phyloP scores from a whole-genome alignment of 2,329 filamentous ascomycete genomes.

The Tolypocladium ophioglossoides region DNA sequence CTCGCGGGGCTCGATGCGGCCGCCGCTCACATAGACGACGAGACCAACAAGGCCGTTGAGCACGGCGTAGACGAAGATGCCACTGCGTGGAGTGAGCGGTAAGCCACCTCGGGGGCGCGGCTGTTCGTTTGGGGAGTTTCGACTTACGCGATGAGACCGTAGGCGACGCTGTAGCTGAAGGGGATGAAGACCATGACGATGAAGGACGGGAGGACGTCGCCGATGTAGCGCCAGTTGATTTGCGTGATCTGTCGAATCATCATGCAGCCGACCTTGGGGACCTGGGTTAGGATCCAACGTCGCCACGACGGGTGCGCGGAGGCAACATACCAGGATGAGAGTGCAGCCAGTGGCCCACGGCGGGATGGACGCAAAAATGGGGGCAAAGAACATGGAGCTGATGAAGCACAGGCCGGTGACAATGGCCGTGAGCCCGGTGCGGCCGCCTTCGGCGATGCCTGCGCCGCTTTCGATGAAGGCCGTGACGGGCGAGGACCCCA shows the following conservation, averaged over 20 bases:
- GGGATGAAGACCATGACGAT: slow-evolving; percentile 66
- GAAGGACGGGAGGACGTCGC: slow-evolving; percentile 66
- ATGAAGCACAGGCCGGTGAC: slow-evolving; percentile 60
- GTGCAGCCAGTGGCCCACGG: slow-evolving; percentile 71
- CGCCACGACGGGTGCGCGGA: accelerated
- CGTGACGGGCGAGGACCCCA: slow-evolving; percentile 62
- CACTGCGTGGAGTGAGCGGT: slow-evolving; percentile 20
- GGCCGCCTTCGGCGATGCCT: slow-evolving; percentile 64
- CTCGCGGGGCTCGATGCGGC: slow-evolving; percentile 34
- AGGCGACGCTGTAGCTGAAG: slow-evolving; percentile 69
- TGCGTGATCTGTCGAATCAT: slow-evolving; percentile 68
- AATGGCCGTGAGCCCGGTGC: slow-evolving; percentile 62
- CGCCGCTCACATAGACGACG: slow-evolving; percentile 31
- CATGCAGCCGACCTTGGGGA: slow-evolving; percentile 53
- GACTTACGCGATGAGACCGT: slow-evolving; percentile 60
- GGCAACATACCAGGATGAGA: slow-evolving; percentile 47
- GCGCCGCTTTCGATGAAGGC: slow-evolving; percentile 68
- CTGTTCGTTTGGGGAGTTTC: not conserved
- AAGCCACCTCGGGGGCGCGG: not conserved
- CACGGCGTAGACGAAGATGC: slow-evolving; percentile 42
- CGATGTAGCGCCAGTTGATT: slow-evolving; percentile 69
- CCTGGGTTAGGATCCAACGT: not conserved
- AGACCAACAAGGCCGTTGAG: slow-evolving; percentile 37
- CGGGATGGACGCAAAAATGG: slow-evolving; percentile 66
- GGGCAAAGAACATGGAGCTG: slow-evolving; percentile 63